A percentile compares a stretch with the other conserved stretches of the same genome.
phyloP scores from a whole-genome alignment of 2,329 filamentous ascomycete species.

The Colletotrichum zoysiae region DNA sequence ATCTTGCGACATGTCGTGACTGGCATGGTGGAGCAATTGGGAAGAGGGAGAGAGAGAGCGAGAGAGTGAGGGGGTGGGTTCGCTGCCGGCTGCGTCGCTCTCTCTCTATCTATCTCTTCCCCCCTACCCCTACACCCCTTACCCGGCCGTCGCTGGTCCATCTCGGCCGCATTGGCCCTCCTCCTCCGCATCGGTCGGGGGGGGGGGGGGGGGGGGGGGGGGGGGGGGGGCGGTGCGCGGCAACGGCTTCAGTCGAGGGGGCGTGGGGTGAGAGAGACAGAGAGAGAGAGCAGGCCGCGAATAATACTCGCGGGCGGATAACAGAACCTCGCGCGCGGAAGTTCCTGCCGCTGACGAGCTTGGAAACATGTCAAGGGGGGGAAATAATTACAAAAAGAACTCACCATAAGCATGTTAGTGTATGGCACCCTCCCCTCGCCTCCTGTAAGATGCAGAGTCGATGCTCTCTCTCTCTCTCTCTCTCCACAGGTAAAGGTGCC shows the following conservation, averaged over 20 bases:
- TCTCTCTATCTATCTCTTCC: neutral
- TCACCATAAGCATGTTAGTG: neutral
- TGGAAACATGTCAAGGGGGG: neutral
- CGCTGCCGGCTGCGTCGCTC: neutral
- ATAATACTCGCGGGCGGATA: neutral
- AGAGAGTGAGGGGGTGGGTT: neutral
- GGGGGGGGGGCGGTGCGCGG: neutral
- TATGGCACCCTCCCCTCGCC: neutral
- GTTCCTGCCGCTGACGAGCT: neutral
- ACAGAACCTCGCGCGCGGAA: slow-evolving; percentile 5
- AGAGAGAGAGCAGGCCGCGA: neutral
- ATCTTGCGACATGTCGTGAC: slow-evolving; percentile 38
- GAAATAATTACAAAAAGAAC: neutral
- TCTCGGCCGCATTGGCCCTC: neutral
- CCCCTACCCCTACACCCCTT: too few relatives aligned
- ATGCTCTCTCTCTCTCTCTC: neutral
- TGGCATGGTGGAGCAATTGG: slow-evolving; percentile 20
- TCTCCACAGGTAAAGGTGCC: neutral
- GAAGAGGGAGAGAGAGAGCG: neutral
- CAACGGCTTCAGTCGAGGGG: neutral
- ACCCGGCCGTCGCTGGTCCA: slow-evolving; percentile 5
- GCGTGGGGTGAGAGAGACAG: neutral
- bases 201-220: too few relatives aligned
- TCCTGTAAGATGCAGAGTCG: neutral
- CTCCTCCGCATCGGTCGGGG: slow-evolving; percentile 1